A percentile compares a stretch with the other conserved stretches of the same genome.
Evolutionary conservation across 345 rosid species (phyloP).

Genomic region (Physaria fendleri): DNA sequence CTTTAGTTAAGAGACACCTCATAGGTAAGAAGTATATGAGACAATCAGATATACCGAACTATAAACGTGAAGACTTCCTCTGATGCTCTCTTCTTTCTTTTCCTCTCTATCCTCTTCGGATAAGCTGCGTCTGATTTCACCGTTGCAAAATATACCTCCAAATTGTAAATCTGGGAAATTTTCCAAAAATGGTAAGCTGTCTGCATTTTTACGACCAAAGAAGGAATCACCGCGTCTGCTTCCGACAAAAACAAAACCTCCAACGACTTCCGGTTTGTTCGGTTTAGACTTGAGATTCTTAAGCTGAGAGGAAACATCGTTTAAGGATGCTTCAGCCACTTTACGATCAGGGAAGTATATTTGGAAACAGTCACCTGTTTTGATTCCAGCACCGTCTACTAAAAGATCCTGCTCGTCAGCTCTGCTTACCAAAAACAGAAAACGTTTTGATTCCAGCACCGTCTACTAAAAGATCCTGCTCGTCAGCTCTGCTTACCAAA

Average conservation of each 20-base stretch:
- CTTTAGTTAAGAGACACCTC: not conserved
- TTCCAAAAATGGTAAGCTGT: slow-evolving; percentile 55
- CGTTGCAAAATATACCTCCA: slow-evolving; percentile 58
- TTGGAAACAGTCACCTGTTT: slow-evolving; percentile 61
- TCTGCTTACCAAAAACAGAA: too few species aligned
- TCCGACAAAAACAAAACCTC: slow-evolving; percentile 63
- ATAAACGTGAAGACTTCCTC: slow-evolving; percentile 43
- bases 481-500: slow-evolving; percentile 47
- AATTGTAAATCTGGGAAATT: slow-evolving; percentile 57
- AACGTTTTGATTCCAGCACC: slow-evolving; percentile 56
- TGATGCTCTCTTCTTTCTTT: slow-evolving; percentile 20
- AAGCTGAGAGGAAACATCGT: slow-evolving; percentile 29
- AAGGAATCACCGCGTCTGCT: slow-evolving; percentile 47
- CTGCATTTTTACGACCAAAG: slow-evolving; percentile 37
- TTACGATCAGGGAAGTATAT: slow-evolving; percentile 44
- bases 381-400: slow-evolving; percentile 52
- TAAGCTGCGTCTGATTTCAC: slow-evolving; percentile 59
- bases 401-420: slow-evolving; percentile 54
- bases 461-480: slow-evolving; percentile 46
- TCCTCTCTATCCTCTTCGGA: not conserved
- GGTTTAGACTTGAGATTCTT: slow-evolving; percentile 36
- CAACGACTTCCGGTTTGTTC: slow-evolving; percentile 41
- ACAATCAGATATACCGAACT: slow-evolving; percentile 60
- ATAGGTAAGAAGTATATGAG: slow-evolving; percentile 25
- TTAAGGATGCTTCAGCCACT: slow-evolving; percentile 38